A percentile compares a stretch with the other conserved stretches of the same genome.
These are phyloP conservation scores for Trichomonas tenax DNA, from an alignment of 208 protist genomes.

Conservation along the genomic window DNA sequence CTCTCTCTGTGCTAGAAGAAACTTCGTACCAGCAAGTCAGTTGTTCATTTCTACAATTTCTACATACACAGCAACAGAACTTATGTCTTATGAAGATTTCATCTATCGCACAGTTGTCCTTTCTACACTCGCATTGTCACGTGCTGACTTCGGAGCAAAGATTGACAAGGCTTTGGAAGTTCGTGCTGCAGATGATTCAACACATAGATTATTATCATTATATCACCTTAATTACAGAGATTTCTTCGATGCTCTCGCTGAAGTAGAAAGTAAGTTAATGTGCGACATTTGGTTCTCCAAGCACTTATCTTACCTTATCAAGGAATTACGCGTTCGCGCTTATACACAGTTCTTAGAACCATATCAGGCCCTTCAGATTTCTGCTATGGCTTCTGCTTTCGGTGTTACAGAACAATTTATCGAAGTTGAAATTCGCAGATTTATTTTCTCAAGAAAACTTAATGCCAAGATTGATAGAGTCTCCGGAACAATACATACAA, in stretches of 20 bases:
- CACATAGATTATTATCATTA: neutral
- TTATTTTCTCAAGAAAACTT: neutral
- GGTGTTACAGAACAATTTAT: neutral
- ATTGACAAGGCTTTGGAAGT: neutral
- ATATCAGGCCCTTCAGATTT: neutral
- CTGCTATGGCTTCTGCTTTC: neutral
- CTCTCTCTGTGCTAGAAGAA: neutral
- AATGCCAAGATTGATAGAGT: conserved; percentile 14
- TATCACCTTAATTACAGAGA: neutral
- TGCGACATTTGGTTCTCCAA: conserved; percentile 5
- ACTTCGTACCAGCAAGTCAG: neutral
- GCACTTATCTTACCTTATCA: neutral
- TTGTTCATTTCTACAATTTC: neutral
- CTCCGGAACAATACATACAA: conserved; percentile 9
- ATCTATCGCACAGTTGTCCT: neutral
- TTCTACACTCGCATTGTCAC: neutral
- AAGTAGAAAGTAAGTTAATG: neutral
- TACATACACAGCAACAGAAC: conserved; percentile 6
- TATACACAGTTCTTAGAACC: conserved; percentile 1
- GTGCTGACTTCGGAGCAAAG: neutral
- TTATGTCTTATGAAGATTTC: neutral
- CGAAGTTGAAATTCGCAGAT: neutral
- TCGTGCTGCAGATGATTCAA: neutral
- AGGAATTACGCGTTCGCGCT: neutral
- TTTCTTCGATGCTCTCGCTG: neutral